Percentiles rank a stretch among this genome's conserved stretches.
phyloP scores from a whole-genome alignment of 768 basidiomycete genomes.

The Lyophyllum semitale region DNA sequence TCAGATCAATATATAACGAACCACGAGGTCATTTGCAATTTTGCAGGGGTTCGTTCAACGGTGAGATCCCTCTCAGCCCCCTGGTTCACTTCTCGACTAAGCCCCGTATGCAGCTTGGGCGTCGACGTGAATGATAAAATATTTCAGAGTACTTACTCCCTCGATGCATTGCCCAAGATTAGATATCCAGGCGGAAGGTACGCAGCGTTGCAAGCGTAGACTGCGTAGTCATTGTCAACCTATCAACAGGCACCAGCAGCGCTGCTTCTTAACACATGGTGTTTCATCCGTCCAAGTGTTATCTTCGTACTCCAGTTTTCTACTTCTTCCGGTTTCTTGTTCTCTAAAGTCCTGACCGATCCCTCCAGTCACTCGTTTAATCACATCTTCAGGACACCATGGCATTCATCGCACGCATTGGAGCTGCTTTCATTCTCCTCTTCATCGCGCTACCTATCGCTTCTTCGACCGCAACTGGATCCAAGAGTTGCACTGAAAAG shows the following conservation, averaged over 20 bases:
- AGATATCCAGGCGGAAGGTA: neutral
- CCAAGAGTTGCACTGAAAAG: constrained; percentile 25
- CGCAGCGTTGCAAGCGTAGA: neutral
- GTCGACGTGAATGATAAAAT: too few relatives aligned
- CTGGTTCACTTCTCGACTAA: neutral
- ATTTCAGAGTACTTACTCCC: neutral
- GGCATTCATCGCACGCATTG: constrained; percentile 13
- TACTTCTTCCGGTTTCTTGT: neutral
- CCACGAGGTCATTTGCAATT: neutral
- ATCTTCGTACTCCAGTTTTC: neutral
- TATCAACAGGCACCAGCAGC: constrained; percentile 1
- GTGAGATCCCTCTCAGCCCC: neutral
- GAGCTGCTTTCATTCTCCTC: constrained; percentile 29
- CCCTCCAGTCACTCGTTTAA: constrained; percentile 17
- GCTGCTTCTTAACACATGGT: constrained; percentile 5
- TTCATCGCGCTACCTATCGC: constrained; percentile 35
- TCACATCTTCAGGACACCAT: constrained; percentile 3
- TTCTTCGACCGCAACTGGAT: constrained; percentile 27
- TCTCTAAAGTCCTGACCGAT: neutral
- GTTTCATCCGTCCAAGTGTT: constrained; percentile 3
- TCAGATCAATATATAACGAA: neutral
- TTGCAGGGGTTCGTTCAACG: neutral
- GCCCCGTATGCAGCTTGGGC: neutral
- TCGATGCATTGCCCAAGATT: neutral
- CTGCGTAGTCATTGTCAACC: too few relatives aligned